Base-by-base conservation (phyloP, 352 stramenopile genomes). In the Blastocystis sp. region DNA sequence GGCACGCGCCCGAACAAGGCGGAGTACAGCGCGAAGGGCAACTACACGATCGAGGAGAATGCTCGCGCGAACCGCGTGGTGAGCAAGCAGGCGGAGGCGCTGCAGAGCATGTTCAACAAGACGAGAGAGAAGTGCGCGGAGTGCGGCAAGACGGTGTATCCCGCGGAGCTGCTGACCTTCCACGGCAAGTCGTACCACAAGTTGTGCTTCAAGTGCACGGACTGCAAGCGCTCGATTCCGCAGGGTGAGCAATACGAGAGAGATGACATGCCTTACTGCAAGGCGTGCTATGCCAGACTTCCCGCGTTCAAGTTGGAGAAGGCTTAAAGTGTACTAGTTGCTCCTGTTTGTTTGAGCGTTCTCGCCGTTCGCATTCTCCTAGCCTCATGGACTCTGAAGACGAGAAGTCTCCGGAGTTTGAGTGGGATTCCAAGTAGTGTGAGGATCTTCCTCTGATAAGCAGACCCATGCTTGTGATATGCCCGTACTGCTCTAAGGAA, bases 121-220 rank as follows among this genome's bases (percentile, higher is more conserved):
- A 78, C 69, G 10, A 34, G 11, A 34, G 54, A 64, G 21, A 87
- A 68, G 42, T 87, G 76, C 48, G 64, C 64, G 1, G 43, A 11
- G 14, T 87, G 76, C 7, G 76, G 76, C 69, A 87, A 87, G 64
- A 87, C 76, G 0, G 76, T 87, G 60, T 87, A 87, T 43, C 64
- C 64, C 6, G 76, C 64, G 14, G 76, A 87, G 76, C 34, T 76
- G 48, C 34, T 87, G 11, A 76, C 60, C 1, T 87, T 76, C 64
- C 60, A 76, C 38, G 76, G 76, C 42, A 17, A 87, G 24, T 4
- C 64, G 14, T 87, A 87, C 38, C 76, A 87, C 43, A 87, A 87
- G 28, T 0, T 34, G 28, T 34, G 28, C 28, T 34, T 34, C 28
- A 34, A 34, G 28, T 34, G 28, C 28, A 68, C 54, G 19, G 10